phyloP scores from a whole-genome alignment of 164 flowering plant species.

The Litsea cubeba region DNA sequence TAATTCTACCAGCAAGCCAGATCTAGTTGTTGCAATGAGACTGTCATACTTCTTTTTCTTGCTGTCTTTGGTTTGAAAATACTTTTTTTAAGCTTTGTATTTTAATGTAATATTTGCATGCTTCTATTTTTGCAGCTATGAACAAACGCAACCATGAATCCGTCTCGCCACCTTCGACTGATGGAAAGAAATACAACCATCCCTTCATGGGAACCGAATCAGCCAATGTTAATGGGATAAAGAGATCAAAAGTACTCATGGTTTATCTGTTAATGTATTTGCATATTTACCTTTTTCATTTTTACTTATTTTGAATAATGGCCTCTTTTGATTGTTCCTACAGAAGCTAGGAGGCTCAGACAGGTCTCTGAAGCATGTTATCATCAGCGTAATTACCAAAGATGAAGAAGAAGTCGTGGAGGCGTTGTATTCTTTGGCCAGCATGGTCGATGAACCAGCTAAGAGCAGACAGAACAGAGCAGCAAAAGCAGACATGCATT shows the following conservation, averaged over 20 bases:
- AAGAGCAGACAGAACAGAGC: constrained; percentile 13
- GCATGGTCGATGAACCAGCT: constrained; percentile 30
- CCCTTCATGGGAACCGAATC: constrained; percentile 18
- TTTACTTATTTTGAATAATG: background rate
- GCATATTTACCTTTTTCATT: background rate
- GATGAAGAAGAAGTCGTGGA: constrained; percentile 89
- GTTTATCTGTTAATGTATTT: constrained; percentile 20
- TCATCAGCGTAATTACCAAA: constrained; percentile 42
- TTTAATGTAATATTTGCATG: background rate
- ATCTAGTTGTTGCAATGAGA: background rate
- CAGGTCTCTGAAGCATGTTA: constrained; percentile 11
- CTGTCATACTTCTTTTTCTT: too few species aligned
- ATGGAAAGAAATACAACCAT: constrained; percentile 31
- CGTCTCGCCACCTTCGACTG: constrained; percentile 37
- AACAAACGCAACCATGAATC: constrained; percentile 53
- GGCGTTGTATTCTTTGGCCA: constrained; percentile 64
- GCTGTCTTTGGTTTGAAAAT: background rate
- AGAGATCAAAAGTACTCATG: constrained; percentile 38
- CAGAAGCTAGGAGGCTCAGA: constrained; percentile 35
- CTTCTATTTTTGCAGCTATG: constrained; percentile 43
- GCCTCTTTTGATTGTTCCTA: constrained; percentile 7
- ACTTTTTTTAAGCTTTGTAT: background rate
- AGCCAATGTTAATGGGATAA: constrained; percentile 20
- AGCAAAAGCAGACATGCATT: constrained; percentile 13
- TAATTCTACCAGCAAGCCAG: background rate